Percentiles rank a stretch among this genome's conserved stretches.
phyloP scores from a whole-genome alignment of 306 rosid species.

The Castanea crenata region DNA sequence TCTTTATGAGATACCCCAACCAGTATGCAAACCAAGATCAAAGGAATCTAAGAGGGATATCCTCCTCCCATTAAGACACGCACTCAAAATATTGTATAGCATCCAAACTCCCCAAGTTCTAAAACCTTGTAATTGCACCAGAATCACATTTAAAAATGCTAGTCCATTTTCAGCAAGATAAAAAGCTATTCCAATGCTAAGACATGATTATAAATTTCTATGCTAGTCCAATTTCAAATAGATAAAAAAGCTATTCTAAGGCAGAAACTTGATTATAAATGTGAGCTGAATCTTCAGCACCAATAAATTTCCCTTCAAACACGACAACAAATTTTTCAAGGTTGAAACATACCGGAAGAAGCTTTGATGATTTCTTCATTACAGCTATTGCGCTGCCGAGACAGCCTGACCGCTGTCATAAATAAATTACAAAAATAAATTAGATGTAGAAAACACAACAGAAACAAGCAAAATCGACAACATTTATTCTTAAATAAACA shows the following conservation, averaged over 20 bases:
- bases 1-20: too few species aligned
- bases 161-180: background rate
- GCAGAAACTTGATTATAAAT: background rate
- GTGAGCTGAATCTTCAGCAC: background rate
- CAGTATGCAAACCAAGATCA: too few species aligned
- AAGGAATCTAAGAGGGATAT: too few species aligned
- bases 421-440: slow-evolving; percentile 18
- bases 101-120: background rate
- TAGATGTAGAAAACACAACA: slow-evolving; percentile 23
- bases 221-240: background rate
- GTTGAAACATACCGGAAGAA: slow-evolving; percentile 68
- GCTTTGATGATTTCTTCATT: slow-evolving; percentile 89
- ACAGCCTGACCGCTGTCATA: slow-evolving; percentile 80
- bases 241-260: background rate
- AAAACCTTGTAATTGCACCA: background rate
- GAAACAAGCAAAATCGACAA: slow-evolving; percentile 9
- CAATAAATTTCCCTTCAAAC: slow-evolving; percentile 9
- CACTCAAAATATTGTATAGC: background rate
- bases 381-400: slow-evolving; percentile 91
- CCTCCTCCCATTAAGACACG: background rate
- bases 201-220: background rate
- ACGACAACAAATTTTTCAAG: background rate
- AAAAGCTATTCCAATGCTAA: background rate
- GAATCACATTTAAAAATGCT: background rate
- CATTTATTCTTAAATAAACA: slow-evolving; percentile 9